These are phyloP conservation scores for Metahyphopichia silvanorum DNA, from an alignment of 805 yeast genomes.

Conservation along the genomic window DNA sequence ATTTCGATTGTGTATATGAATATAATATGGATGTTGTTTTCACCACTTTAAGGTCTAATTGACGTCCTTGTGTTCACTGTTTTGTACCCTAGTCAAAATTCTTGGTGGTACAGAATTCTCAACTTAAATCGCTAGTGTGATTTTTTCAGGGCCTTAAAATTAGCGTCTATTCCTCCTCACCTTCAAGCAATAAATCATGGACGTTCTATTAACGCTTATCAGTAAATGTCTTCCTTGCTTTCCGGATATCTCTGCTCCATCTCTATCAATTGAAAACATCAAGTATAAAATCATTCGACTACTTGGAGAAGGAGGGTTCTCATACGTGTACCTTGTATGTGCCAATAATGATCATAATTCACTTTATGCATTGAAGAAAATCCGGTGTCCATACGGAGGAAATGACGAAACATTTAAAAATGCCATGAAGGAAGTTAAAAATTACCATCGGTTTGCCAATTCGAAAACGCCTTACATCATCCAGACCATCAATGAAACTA, in stretches of 20 bases:
- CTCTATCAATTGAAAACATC: conserved; percentile 57
- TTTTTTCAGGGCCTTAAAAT: too few relatives aligned
- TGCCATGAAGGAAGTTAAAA: conserved; percentile 76
- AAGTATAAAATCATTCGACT: conserved; percentile 61
- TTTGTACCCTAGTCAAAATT: too few relatives aligned
- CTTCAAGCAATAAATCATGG: too few relatives aligned
- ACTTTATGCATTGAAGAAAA: conserved; percentile 75
- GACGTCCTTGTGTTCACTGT: too few relatives aligned
- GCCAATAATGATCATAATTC: conserved; percentile 40
- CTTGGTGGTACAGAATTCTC: too few relatives aligned
- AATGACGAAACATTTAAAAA: conserved; percentile 56
- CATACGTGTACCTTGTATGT: conserved; percentile 79
- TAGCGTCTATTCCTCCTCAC: too few relatives aligned
- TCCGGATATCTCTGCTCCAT: conserved; percentile 47
- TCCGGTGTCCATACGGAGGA: conserved; percentile 83
- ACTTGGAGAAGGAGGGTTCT: conserved; percentile 89
- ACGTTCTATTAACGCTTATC: conserved; percentile 15
- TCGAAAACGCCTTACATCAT: conserved; percentile 62
- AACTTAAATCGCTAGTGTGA: too few relatives aligned
- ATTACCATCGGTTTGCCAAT: conserved; percentile 62
- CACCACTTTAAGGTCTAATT: too few relatives aligned
- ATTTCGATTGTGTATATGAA: too few relatives aligned
- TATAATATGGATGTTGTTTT: too few relatives aligned
- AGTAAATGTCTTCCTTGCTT: conserved; percentile 44
- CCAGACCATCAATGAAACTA: conserved; percentile 64